A percentile compares a stretch with the other conserved stretches of the same genome.
Conservation (phyloP, 2,329 filamentous ascomycete genomes). For the Cladosporium phlei region DNA sequence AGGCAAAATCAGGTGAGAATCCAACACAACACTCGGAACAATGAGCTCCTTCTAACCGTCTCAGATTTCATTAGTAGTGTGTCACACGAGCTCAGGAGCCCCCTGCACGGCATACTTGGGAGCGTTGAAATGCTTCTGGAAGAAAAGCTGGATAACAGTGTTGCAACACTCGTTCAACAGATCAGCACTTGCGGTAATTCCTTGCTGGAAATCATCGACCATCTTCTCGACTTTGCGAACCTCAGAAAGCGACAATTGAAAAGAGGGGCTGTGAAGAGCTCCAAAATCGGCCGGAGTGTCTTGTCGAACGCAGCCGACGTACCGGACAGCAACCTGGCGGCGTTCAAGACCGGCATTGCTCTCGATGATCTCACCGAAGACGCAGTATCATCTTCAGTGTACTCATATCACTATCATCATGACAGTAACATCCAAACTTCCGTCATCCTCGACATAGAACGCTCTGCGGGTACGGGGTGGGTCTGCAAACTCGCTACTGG, state of each 20-base stretch:
- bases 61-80: slow-evolving; percentile 51
- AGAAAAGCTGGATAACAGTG: slow-evolving; percentile 31
- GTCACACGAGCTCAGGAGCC: slow-evolving; percentile 48
- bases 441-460: not conserved
- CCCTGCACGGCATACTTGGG: slow-evolving; percentile 44
- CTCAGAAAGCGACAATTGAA: not conserved
- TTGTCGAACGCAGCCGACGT: not conserved
- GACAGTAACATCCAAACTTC: not conserved
- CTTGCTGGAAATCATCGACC: slow-evolving; percentile 46
- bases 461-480: not conserved
- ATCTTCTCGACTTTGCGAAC: slow-evolving; percentile 37
- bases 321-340: slow-evolving; percentile 18
- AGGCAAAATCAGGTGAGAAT: slow-evolving; percentile 48
- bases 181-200: slow-evolving; percentile 49
- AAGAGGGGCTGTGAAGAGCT: not conserved
- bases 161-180: slow-evolving; percentile 27
- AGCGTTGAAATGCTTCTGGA: slow-evolving; percentile 41
- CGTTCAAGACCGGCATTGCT: slow-evolving; percentile 32
- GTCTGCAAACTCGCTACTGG: slow-evolving; percentile 27
- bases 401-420: not conserved
- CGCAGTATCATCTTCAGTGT: slow-evolving; percentile 45
- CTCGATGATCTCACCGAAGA: slow-evolving; percentile 49
- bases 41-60: too few species aligned
- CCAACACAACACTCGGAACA: too few species aligned
- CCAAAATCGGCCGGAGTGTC: not conserved